Conservation (phyloP, 2,329 filamentous ascomycete species). For the Beauveria rudraprayagi region DNA sequence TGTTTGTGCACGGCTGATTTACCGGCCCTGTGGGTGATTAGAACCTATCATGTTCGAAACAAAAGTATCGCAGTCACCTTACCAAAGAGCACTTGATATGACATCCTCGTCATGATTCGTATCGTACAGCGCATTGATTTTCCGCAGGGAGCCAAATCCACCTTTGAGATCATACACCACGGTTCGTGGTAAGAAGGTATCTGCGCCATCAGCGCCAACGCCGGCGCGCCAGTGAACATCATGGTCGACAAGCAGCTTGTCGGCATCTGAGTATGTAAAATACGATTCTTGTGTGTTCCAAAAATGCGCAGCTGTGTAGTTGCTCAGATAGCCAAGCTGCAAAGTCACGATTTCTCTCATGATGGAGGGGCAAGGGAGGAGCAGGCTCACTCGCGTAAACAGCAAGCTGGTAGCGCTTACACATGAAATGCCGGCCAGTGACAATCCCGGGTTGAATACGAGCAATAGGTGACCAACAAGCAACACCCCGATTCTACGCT, state of each 20-base stretch:
- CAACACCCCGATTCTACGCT: no score
- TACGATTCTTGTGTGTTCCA: conserved; percentile 98
- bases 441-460: neutral
- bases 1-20: conserved; percentile 61
- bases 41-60: neutral
- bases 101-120: conserved; percentile 28
- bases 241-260: conserved; percentile 31
- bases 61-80: conserved; percentile 4
- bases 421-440: neutral
- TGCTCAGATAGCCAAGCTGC: conserved; percentile 86
- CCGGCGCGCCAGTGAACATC: conserved; percentile 81
- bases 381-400: neutral
- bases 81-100: conserved; percentile 26
- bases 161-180: conserved; percentile 94
- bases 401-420: neutral
- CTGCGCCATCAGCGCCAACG: conserved; percentile 70
- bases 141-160: conserved; percentile 79
- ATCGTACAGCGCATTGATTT: conserved; percentile 84
- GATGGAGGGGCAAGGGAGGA: neutral
- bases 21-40: conserved; percentile 47
- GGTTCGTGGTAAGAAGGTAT: conserved; percentile 87
- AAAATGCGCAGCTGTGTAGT: conserved; percentile 91
- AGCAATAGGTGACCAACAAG: neutral
- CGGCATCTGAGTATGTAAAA: conserved; percentile 70
- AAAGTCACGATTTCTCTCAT: conserved; percentile 97